These are phyloP conservation scores for Bipolaris victoriae DNA, from an alignment of 2,329 filamentous ascomycete species.

Conservation along the genomic window DNA sequence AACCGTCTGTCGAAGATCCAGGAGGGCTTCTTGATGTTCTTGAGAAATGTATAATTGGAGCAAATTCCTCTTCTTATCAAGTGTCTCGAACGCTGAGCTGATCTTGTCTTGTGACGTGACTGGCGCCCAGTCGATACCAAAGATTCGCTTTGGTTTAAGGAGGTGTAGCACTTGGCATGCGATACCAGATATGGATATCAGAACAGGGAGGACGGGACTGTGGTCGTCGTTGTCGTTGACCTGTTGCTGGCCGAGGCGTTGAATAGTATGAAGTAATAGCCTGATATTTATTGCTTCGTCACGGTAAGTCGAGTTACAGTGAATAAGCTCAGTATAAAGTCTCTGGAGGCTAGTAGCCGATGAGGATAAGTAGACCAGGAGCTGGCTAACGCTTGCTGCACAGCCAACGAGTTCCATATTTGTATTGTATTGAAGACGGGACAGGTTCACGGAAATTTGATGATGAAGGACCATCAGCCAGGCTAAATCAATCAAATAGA, in stretches of 20 bases:
- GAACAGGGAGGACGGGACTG: neutral
- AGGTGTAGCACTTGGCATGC: constrained; percentile 1
- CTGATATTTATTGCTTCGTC: constrained; percentile 1
- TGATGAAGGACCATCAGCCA: neutral
- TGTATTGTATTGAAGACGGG: neutral
- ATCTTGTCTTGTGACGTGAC: neutral
- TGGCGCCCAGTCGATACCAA: constrained; percentile 3
- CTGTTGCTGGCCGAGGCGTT: neutral
- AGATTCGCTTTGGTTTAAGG: neutral
- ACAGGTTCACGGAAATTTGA: neutral
- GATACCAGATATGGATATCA: constrained; percentile 3
- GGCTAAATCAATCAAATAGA: neutral
- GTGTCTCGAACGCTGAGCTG: neutral
- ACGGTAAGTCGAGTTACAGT: neutral
- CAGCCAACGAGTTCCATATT: constrained; percentile 1
- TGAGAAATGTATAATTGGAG: neutral
- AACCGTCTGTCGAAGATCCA: neutral
- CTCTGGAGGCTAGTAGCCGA: neutral
- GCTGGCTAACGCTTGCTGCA: constrained; percentile 5
- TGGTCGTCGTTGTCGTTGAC: neutral
- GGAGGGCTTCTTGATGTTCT: neutral
- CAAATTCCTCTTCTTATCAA: neutral
- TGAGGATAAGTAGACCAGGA: constrained; percentile 3
- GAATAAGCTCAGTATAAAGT: neutral
- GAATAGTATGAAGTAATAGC: neutral